Conservation (phyloP, 108 stramenopile species). For the Fistulifera solaris region DNA sequence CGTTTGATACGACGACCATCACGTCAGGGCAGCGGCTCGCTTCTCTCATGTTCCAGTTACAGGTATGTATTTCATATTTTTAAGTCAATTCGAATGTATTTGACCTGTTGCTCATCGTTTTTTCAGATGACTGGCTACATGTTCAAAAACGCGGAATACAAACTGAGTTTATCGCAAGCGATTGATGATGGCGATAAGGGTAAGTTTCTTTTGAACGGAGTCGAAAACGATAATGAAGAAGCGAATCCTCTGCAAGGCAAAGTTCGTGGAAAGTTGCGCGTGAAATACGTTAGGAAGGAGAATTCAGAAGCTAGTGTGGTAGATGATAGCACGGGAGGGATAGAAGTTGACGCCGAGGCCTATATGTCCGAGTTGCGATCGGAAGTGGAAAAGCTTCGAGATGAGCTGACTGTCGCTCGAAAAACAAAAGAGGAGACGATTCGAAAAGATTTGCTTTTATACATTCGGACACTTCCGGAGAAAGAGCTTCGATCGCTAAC, state of each 20-base stretch:
- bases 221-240: constrained; percentile 24
- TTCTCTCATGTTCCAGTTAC: constrained; percentile 89
- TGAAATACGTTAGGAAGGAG: constrained; percentile 26
- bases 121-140: constrained; percentile 95
- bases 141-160: constrained; percentile 96
- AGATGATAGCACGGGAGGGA: constrained; percentile 26
- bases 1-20: constrained; percentile 86
- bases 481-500: constrained; percentile 71
- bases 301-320: constrained; percentile 8
- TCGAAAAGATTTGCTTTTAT: constrained; percentile 80
- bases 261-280: constrained; percentile 61
- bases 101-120: constrained; percentile 1
- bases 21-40: constrained; percentile 84
- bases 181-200: constrained; percentile 22
- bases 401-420: constrained; percentile 51
- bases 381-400: constrained; percentile 64
- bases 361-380: constrained; percentile 85
- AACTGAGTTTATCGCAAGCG: constrained; percentile 56
- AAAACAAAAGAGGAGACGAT: constrained; percentile 69
- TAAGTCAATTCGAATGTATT: background rate
- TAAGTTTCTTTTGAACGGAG: constrained; percentile 3
- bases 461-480: constrained; percentile 85
- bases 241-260: constrained; percentile 23
- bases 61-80: background rate
- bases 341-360: constrained; percentile 88